Percentiles rank a stretch among this genome's conserved stretches.
phyloP scores from a whole-genome alignment of 2,329 filamentous ascomycete genomes.

The Penicillium sp. region DNA sequence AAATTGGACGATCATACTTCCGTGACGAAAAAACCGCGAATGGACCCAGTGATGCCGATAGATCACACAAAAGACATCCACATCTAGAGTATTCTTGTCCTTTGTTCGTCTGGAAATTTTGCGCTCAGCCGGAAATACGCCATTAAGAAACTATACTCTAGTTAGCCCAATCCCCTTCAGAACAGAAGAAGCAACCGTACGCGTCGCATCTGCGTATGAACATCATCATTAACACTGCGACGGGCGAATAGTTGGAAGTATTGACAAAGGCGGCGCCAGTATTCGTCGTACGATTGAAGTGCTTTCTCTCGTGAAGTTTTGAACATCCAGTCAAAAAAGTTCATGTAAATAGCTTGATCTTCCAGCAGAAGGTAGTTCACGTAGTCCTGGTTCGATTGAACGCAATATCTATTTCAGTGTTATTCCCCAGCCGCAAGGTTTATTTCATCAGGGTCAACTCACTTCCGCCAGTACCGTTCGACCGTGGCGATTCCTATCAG shows the following conservation, averaged over 20 bases:
- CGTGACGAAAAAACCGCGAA: constrained; percentile 24
- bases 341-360: constrained; percentile 27
- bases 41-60: constrained; percentile 29
- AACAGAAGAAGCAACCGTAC: too few relatives aligned
- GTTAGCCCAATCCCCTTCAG: too few relatives aligned
- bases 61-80: constrained; percentile 24
- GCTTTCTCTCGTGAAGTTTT: constrained; percentile 26
- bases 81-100: constrained; percentile 24
- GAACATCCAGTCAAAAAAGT: constrained; percentile 31
- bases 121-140: constrained; percentile 18
- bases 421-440: too few relatives aligned
- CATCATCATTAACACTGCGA: constrained; percentile 19
- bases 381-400: constrained; percentile 27
- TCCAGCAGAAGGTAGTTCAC: constrained; percentile 25
- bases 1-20: constrained; percentile 27
- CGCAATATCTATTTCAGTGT: constrained; percentile 25
- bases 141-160: constrained; percentile 26
- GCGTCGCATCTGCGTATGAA: constrained; percentile 26
- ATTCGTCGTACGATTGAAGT: constrained; percentile 27
- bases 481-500: too few relatives aligned
- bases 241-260: constrained; percentile 26
- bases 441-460: too few relatives aligned
- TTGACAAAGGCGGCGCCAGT: constrained; percentile 26
- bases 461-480: too few relatives aligned
- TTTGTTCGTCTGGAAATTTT: constrained; percentile 22